A percentile compares a stretch with the other conserved stretches of the same genome.
These are phyloP conservation scores for Claviceps capensis DNA, from an alignment of 2,329 filamentous ascomycete genomes.

Conservation along the genomic window DNA sequence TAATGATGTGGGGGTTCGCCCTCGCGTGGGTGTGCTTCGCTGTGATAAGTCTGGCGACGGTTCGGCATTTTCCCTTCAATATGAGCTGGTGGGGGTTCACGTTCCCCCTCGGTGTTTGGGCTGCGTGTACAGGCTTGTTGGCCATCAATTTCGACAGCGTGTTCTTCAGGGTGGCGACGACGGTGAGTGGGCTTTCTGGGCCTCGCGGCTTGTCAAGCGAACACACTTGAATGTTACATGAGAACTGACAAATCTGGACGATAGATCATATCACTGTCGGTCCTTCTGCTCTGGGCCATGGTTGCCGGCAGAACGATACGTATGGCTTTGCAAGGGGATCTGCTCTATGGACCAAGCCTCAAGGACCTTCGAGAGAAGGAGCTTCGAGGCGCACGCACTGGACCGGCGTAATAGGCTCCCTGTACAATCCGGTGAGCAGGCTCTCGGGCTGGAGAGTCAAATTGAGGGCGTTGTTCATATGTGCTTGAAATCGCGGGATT, in stretches of 20 bases:
- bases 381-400: constrained; percentile 13
- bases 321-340: constrained; percentile 25
- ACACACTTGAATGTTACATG: neutral
- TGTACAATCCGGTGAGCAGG: neutral
- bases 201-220: neutral
- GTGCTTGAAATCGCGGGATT: neutral
- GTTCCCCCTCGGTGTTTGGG: constrained; percentile 31
- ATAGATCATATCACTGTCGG: constrained; percentile 26
- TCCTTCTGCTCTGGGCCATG: constrained; percentile 28
- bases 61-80: constrained; percentile 28
- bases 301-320: constrained; percentile 25
- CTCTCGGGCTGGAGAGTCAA: neutral
- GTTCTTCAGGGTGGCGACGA: constrained; percentile 28
- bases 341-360: constrained; percentile 32
- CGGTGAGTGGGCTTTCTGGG: constrained; percentile 12
- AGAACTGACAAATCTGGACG: neutral
- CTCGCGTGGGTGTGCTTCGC: constrained; percentile 30
- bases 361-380: constrained; percentile 23
- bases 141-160: constrained; percentile 26
- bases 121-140: constrained; percentile 26
- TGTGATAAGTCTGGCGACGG: constrained; percentile 26
- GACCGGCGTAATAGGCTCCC: constrained; percentile 11
- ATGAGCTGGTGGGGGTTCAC: constrained; percentile 36
- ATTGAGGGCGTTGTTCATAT: neutral
- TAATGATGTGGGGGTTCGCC: constrained; percentile 32